These are phyloP conservation scores for Ogataea siamensis DNA, from an alignment of 805 yeast species.

Conservation along the genomic window DNA sequence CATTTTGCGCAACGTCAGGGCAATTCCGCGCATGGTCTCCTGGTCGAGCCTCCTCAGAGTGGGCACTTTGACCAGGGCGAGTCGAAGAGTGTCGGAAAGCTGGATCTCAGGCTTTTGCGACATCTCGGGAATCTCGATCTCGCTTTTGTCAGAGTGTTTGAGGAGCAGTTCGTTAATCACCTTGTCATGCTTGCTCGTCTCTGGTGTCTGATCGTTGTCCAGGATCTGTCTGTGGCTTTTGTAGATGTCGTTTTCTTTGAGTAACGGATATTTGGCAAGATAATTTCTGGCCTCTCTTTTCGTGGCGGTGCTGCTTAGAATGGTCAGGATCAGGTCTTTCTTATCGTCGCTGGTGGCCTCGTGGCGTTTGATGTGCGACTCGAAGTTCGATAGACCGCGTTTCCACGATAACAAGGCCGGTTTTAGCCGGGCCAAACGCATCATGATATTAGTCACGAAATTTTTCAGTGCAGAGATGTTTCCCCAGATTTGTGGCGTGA, in stretches of 20 bases:
- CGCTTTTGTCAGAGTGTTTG: conserved; percentile 17
- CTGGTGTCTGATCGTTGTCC: conserved; percentile 1
- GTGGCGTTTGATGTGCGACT: conserved; percentile 29
- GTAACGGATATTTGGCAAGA: conserved; percentile 63
- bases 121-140: conserved; percentile 9
- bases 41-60: conserved; percentile 35
- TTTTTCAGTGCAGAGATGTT: conserved; percentile 5
- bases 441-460: not conserved
- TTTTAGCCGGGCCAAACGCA: not conserved
- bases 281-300: conserved; percentile 88
- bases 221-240: conserved; percentile 21
- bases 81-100: conserved; percentile 42
- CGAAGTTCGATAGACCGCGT: conserved; percentile 20
- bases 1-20: conserved; percentile 54
- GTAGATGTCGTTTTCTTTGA: conserved; percentile 35
- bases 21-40: conserved; percentile 44
- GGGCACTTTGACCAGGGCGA: conserved; percentile 57
- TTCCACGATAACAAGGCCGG: conserved; percentile 1
- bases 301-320: conserved; percentile 86
- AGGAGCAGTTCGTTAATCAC: conserved; percentile 31
- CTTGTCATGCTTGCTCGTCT: conserved; percentile 33
- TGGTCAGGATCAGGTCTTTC: conserved; percentile 74
- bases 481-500: conserved; percentile 14
- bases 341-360: conserved; percentile 43
- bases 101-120: conserved; percentile 24